Conservation (phyloP, 768 basidiomycete genomes). For the Arthromyces matolae region DNA sequence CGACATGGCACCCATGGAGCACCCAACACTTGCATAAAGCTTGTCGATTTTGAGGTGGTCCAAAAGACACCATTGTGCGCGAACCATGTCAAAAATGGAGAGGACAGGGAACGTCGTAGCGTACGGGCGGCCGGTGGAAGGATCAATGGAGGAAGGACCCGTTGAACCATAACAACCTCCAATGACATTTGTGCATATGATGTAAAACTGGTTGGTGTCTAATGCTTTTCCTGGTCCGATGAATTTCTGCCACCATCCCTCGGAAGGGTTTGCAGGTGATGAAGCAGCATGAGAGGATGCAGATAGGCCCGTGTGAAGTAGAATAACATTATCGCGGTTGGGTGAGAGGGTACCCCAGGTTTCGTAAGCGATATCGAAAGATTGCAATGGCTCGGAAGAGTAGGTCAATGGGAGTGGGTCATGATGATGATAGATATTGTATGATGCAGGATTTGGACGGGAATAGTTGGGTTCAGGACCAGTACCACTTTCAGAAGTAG, state of each 20-base stretch:
- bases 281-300: constrained; percentile 94
- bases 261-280: constrained; percentile 67
- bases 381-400: constrained; percentile 47
- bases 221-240: constrained; percentile 93
- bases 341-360: constrained; percentile 92
- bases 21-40: constrained; percentile 91
- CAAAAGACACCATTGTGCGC: constrained; percentile 83
- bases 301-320: constrained; percentile 93
- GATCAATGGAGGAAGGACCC: constrained; percentile 84
- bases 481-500: constrained; percentile 31
- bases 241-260: constrained; percentile 99
- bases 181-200: constrained; percentile 94
- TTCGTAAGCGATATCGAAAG: constrained; percentile 92
- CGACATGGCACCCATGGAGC: constrained; percentile 98
- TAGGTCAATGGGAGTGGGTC: constrained; percentile 64
- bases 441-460: constrained; percentile 71
- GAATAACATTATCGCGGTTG: constrained; percentile 78
- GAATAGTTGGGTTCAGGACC: constrained; percentile 85
- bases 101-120: constrained; percentile 90
- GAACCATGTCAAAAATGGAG: constrained; percentile 96
- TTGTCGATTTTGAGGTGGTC: constrained; percentile 81
- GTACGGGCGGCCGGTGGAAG: constrained; percentile 64
- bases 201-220: constrained; percentile 88
- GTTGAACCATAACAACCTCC: constrained; percentile 98
- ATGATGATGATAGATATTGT: constrained; percentile 62